Conservation (phyloP, 805 yeast species). For the Candida endomychidarum region DNA sequence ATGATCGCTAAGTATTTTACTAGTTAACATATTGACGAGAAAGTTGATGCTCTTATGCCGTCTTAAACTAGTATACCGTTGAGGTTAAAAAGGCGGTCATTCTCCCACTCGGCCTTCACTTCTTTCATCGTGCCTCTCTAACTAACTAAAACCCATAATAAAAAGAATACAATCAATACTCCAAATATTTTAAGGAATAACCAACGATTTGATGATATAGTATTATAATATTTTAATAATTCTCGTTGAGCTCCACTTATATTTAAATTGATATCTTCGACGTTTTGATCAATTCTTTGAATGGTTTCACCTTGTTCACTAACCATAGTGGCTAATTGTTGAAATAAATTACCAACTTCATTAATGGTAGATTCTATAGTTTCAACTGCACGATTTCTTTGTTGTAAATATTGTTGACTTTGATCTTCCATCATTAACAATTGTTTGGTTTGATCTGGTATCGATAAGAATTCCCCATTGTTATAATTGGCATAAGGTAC, state of each 20-base stretch:
- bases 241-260: slow-evolving; percentile 94
- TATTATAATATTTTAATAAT: slow-evolving; percentile 82
- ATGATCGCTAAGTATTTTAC: no score
- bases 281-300: slow-evolving; percentile 92
- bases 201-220: slow-evolving; percentile 90
- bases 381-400: slow-evolving; percentile 87
- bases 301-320: slow-evolving; percentile 96
- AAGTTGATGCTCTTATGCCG: no score
- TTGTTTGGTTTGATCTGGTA: slow-evolving; percentile 82
- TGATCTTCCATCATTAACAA: slow-evolving; percentile 81
- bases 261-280: slow-evolving; percentile 88
- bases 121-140: slow-evolving; percentile 20
- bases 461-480: slow-evolving; percentile 53
- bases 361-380: slow-evolving; percentile 96
- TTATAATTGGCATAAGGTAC: slow-evolving; percentile 25
- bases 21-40: no score
- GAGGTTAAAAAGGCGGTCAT: no score
- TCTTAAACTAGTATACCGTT: no score
- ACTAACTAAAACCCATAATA: slow-evolving; percentile 77
- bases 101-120: no score
- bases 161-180: slow-evolving; percentile 71
- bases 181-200: slow-evolving; percentile 87
- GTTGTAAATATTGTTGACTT: slow-evolving; percentile 70
- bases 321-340: slow-evolving; percentile 95
- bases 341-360: slow-evolving; percentile 92